Conservation (phyloP, 83 land plant genomes). For the Diphasiastrum complanatum region DNA sequence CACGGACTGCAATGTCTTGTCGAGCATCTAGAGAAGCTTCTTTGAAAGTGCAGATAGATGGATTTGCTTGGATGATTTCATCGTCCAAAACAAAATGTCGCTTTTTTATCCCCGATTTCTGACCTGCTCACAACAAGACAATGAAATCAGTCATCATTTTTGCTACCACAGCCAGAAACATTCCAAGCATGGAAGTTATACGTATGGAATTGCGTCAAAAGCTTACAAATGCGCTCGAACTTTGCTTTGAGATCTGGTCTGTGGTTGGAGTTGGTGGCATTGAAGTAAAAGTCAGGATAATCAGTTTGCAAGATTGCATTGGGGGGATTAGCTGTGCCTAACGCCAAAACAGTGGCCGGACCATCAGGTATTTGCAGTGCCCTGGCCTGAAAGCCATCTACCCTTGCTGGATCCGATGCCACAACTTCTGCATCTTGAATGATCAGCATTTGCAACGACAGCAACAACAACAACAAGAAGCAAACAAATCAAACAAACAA, state of each 20-base stretch:
- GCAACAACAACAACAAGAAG: too few relatives aligned
- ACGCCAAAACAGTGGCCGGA: constrained; percentile 13
- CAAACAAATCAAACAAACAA: too few relatives aligned
- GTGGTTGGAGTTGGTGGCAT: not conserved
- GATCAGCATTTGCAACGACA: too few relatives aligned
- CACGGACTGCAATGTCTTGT: constrained; percentile 8
- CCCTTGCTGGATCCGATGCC: too few relatives aligned
- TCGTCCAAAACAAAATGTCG: constrained; percentile 6
- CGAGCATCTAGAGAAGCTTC: constrained; percentile 8
- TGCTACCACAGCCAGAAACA: not conserved
- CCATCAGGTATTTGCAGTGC: too few relatives aligned
- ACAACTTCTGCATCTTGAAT: too few relatives aligned
- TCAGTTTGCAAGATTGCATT: constrained; percentile 3
- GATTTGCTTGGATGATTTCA: constrained; percentile 3
- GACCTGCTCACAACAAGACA: not conserved
- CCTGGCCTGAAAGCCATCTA: too few relatives aligned
- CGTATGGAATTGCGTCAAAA: not conserved
- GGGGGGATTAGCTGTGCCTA: constrained; percentile 15
- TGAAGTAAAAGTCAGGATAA: constrained; percentile 17
- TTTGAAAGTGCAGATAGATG: constrained; percentile 14
- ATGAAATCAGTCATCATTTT: not conserved
- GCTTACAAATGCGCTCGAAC: constrained; percentile 14
- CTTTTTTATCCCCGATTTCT: constrained; percentile 11
- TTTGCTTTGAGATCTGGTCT: constrained; percentile 12
- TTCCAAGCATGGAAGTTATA: not conserved